A percentile compares a stretch with the other conserved stretches of the same genome.
phyloP scores from a whole-genome alignment of 371 early-diverging fungal species.

The Mucor irregularis region DNA sequence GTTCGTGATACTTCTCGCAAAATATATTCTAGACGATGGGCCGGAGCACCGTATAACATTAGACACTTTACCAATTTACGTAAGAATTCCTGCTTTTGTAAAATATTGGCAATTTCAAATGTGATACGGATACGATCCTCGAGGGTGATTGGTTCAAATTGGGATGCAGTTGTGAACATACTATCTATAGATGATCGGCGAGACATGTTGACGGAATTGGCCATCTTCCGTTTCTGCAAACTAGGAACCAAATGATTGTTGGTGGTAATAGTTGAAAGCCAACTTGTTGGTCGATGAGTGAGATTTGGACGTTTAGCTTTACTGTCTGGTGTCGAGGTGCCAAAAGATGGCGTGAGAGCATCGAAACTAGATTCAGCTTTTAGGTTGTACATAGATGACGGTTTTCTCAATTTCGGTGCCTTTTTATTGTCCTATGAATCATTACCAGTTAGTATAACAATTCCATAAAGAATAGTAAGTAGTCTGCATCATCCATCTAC shows the following conservation, averaged over 20 bases:
- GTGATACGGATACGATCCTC: slow-evolving; percentile 63
- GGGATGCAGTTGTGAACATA: slow-evolving; percentile 50
- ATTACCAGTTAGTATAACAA: background rate
- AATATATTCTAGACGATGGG: slow-evolving; percentile 61
- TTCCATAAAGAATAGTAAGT: background rate
- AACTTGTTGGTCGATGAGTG: slow-evolving; percentile 38
- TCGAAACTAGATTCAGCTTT: slow-evolving; percentile 8
- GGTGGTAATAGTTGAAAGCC: slow-evolving; percentile 38
- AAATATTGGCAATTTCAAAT: slow-evolving; percentile 59
- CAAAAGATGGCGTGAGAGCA: slow-evolving; percentile 14
- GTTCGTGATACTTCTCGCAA: slow-evolving; percentile 53
- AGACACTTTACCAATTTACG: slow-evolving; percentile 51
- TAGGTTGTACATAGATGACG: slow-evolving; percentile 14
- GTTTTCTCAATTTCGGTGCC: background rate
- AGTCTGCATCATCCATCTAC: background rate
- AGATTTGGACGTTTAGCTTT: slow-evolving; percentile 30
- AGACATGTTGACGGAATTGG: slow-evolving; percentile 22
- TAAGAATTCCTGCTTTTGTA: slow-evolving; percentile 61
- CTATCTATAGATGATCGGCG: slow-evolving; percentile 40
- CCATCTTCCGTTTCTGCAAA: slow-evolving; percentile 36
- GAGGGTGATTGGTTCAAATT: slow-evolving; percentile 47
- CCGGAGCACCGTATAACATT: slow-evolving; percentile 61
- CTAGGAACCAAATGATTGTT: slow-evolving; percentile 45
- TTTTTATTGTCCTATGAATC: background rate
- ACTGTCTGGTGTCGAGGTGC: background rate